phyloP scores from a whole-genome alignment of 148 eudicot species.

The Pouteria glomerata region DNA sequence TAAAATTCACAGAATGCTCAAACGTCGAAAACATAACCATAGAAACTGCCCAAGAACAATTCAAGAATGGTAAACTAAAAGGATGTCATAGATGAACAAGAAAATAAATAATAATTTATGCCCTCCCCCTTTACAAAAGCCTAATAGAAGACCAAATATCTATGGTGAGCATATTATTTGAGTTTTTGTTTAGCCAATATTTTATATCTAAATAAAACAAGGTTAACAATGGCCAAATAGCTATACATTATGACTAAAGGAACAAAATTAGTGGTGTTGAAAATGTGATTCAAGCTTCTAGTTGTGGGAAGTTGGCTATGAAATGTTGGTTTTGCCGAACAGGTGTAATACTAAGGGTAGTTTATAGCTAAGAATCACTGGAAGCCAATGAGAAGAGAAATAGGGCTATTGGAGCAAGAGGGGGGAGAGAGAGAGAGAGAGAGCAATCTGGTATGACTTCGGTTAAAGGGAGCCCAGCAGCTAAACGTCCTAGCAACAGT shows the following conservation, averaged over 20 bases:
- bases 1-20: slow-evolving; percentile 81
- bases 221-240: neutral
- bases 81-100: neutral
- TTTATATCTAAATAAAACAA: neutral
- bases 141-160: neutral
- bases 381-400: too few relatives aligned
- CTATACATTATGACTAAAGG: neutral
- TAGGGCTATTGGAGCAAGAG: too few relatives aligned
- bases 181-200: neutral
- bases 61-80: neutral
- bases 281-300: neutral
- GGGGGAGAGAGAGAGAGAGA: too few relatives aligned
- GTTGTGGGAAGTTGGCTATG: too few relatives aligned
- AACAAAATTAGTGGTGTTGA: neutral
- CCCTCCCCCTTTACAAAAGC: neutral
- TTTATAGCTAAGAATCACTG: too few relatives aligned
- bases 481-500: too few relatives aligned
- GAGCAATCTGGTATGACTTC: too few relatives aligned
- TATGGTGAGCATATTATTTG: neutral
- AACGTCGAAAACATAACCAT: slow-evolving; percentile 97
- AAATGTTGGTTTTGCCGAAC: too few relatives aligned
- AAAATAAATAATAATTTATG: neutral
- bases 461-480: too few relatives aligned
- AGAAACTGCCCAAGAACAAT: slow-evolving; percentile 57
- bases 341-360: too few relatives aligned